A percentile compares a stretch with the other conserved stretches of the same genome.
phyloP scores from a whole-genome alignment of 2,329 filamentous ascomycete species.

The Penicillium sp. region DNA sequence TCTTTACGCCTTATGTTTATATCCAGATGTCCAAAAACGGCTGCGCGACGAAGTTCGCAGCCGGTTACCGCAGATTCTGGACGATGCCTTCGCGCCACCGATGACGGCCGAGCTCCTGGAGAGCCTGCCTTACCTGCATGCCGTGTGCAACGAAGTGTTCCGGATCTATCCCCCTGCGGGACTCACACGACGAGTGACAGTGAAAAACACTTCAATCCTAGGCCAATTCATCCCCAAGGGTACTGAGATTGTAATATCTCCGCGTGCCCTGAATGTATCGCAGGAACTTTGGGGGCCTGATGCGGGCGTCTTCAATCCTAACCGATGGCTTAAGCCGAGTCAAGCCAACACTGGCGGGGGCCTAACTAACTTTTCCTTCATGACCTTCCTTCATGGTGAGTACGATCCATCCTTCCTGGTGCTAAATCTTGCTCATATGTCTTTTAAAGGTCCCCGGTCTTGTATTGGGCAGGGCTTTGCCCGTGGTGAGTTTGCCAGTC shows the following conservation, averaged over 20 bases:
- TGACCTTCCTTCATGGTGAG: slow-evolving; percentile 73
- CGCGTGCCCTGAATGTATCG: slow-evolving; percentile 70
- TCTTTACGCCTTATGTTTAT: slow-evolving; percentile 66
- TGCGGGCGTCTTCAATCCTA: slow-evolving; percentile 74
- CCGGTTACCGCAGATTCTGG: slow-evolving; percentile 57
- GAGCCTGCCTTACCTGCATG: slow-evolving; percentile 74
- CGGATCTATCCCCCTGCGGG: slow-evolving; percentile 71
- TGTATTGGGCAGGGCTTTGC: slow-evolving; percentile 84
- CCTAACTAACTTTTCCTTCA: slow-evolving; percentile 71
- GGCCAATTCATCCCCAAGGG: slow-evolving; percentile 68
- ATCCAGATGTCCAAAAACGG: slow-evolving; percentile 65
- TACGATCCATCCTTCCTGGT: neutral
- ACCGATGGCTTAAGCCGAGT: slow-evolving; percentile 65
- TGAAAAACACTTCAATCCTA: slow-evolving; percentile 66
- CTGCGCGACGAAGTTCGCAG: slow-evolving; percentile 70
- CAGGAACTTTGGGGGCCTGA: slow-evolving; percentile 73
- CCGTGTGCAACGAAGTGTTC: slow-evolving; percentile 75
- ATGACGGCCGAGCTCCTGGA: slow-evolving; percentile 64
- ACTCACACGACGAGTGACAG: slow-evolving; percentile 68
- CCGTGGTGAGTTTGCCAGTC: slow-evolving; percentile 78
- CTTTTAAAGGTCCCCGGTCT: slow-evolving; percentile 66
- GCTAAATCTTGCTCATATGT: neutral
- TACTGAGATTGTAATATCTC: slow-evolving; percentile 68
- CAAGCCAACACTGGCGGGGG: slow-evolving; percentile 68
- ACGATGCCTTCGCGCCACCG: slow-evolving; percentile 57